Evolutionary conservation across 2,329 filamentous ascomycete genomes (phyloP).

Genomic region (Xylaria polymorpha): DNA sequence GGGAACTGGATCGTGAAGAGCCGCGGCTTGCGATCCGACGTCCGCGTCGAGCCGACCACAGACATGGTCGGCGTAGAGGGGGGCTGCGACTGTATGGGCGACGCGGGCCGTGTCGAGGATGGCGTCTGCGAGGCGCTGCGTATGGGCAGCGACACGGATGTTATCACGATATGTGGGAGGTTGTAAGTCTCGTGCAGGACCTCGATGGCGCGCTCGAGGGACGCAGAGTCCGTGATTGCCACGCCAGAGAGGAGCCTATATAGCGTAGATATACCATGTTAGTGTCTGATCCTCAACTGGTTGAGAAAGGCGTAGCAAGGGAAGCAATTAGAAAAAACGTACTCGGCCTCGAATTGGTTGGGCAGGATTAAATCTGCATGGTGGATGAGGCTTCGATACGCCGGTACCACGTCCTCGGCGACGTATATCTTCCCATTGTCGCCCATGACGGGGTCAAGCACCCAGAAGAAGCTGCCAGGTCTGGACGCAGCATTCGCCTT

Average conservation of each 20-base stretch:
- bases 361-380: conserved; percentile 92
- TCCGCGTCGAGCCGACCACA: conserved; percentile 77
- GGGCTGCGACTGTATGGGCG: conserved; percentile 55
- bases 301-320: not conserved
- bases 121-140: conserved; percentile 65
- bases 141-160: conserved; percentile 78
- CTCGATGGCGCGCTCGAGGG: conserved; percentile 78
- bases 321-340: conserved; percentile 51
- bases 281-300: not conserved
- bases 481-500: conserved; percentile 68
- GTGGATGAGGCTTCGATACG: conserved; percentile 82
- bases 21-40: conserved; percentile 73
- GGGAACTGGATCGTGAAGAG: conserved; percentile 90
- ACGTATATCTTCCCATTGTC: conserved; percentile 95
- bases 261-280: not conserved
- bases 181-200: conserved; percentile 79
- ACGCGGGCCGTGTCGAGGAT: conserved; percentile 71
- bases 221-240: conserved; percentile 79
- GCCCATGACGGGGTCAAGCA: conserved; percentile 97
- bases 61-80: conserved; percentile 60
- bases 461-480: conserved; percentile 92
- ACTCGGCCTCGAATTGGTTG: conserved; percentile 98
- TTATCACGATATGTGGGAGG: conserved; percentile 91
- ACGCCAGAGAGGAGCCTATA: conserved; percentile 85
- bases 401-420: conserved; percentile 88